phyloP scores from a whole-genome alignment of 2,329 filamentous ascomycete species.

The Nothophoma quercina region DNA sequence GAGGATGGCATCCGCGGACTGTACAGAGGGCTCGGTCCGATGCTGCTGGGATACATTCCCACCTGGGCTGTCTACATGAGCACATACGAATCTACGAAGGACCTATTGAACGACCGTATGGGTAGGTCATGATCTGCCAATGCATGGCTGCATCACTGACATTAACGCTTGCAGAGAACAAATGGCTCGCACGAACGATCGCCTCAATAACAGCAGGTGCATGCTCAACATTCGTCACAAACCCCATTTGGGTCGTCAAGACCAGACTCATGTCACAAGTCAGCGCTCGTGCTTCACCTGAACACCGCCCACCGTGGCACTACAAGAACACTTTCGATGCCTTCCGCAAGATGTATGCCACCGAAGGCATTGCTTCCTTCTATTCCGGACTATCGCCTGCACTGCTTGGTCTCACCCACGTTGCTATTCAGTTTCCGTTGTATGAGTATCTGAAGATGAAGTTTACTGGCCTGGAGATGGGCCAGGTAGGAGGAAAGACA shows the following conservation, averaged over 20 bases:
- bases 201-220: slow-evolving; percentile 90
- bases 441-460: slow-evolving; percentile 92
- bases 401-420: slow-evolving; percentile 88
- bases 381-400: slow-evolving; percentile 95
- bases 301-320: slow-evolving; percentile 79
- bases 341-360: slow-evolving; percentile 92
- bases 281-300: slow-evolving; percentile 62
- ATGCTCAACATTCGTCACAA: slow-evolving; percentile 92
- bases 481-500: slow-evolving; percentile 65
- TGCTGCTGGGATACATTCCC: slow-evolving; percentile 92
- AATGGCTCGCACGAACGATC: slow-evolving; percentile 81
- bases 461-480: slow-evolving; percentile 91
- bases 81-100: slow-evolving; percentile 90
- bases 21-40: slow-evolving; percentile 92
- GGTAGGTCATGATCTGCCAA: slow-evolving; percentile 43
- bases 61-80: slow-evolving; percentile 99
- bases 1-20: slow-evolving; percentile 90
- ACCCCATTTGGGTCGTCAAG: slow-evolving; percentile 99
- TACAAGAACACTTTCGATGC: slow-evolving; percentile 91
- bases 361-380: slow-evolving; percentile 87
- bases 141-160: slow-evolving; percentile 17
- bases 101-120: slow-evolving; percentile 71
- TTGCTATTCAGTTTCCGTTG: slow-evolving; percentile 95
- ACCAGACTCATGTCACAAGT: slow-evolving; percentile 97
- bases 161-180: slow-evolving; percentile 63